Percentiles rank a stretch among this genome's conserved stretches.
Conservation (phyloP, 495 filamentous ascomycete species). For the Hyaloscypha bicolor region DNA sequence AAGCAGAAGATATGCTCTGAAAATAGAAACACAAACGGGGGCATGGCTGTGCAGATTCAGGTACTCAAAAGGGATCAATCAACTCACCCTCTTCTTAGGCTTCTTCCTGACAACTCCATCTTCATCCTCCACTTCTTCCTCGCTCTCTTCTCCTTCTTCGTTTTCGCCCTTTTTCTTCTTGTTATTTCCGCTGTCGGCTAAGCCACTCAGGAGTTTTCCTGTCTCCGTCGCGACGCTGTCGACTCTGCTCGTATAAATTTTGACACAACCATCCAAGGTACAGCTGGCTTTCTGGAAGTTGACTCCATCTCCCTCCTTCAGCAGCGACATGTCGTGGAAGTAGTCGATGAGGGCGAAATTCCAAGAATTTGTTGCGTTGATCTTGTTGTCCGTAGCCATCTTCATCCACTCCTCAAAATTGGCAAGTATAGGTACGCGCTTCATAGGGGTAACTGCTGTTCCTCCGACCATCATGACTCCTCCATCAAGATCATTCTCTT, state of each 20-base stretch:
- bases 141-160: constrained; percentile 70
- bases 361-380: constrained; percentile 98
- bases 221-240: constrained; percentile 99
- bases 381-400: constrained; percentile 99
- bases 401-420: constrained; percentile 99
- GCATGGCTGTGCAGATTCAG: background rate
- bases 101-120: constrained; percentile 75
- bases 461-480: constrained; percentile 60
- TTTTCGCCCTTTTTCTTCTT: constrained; percentile 66
- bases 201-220: constrained; percentile 88
- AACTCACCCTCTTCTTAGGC: constrained; percentile 63
- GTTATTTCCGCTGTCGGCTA: constrained; percentile 87
- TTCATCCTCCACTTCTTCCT: constrained; percentile 75
- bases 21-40: background rate
- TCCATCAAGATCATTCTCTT: constrained; percentile 65
- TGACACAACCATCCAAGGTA: constrained; percentile 96
- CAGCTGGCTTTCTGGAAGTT: constrained; percentile 99
- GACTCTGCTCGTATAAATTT: constrained; percentile 98
- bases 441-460: constrained; percentile 87
- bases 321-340: constrained; percentile 97
- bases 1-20: too few relatives aligned
- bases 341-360: constrained; percentile 99
- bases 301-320: constrained; percentile 95
- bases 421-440: constrained; percentile 90
- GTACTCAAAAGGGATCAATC: background rate